Evolutionary conservation across 352 stramenopile genomes (phyloP).

Genomic region (Phytopythium montanum): DNA sequence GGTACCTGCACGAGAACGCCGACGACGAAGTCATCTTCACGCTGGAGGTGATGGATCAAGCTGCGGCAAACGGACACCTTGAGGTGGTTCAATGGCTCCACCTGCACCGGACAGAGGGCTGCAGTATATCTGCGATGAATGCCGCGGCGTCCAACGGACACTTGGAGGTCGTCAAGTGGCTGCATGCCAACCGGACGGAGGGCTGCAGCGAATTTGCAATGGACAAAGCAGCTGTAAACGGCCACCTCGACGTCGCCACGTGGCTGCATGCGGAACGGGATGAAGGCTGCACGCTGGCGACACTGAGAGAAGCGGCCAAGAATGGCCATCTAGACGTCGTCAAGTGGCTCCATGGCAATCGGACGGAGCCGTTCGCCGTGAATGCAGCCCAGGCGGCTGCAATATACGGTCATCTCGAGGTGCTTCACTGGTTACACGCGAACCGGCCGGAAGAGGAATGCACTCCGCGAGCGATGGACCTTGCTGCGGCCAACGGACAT

Average conservation of each 20-base stretch:
- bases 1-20: neutral
- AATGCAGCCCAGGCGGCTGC: neutral
- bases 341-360: neutral
- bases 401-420: neutral
- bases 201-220: neutral
- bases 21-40: too few species aligned
- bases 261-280: neutral
- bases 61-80: neutral
- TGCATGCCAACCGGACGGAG: neutral
- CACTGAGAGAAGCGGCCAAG: neutral
- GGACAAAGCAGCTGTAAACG: neutral
- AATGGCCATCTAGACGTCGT: neutral
- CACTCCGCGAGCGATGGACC: neutral
- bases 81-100: neutral
- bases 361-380: too few species aligned
- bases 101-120: neutral
- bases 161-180: neutral
- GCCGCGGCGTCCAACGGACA: neutral
- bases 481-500: neutral
- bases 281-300: neutral
- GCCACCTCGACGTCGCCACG: constrained; percentile 2
- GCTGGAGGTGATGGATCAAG: neutral
- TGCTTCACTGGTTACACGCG: neutral
- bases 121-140: neutral
- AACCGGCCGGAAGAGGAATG: neutral